These are phyloP conservation scores for Neurospora cerealis DNA, from an alignment of 495 filamentous ascomycete species.

Conservation along the genomic window DNA sequence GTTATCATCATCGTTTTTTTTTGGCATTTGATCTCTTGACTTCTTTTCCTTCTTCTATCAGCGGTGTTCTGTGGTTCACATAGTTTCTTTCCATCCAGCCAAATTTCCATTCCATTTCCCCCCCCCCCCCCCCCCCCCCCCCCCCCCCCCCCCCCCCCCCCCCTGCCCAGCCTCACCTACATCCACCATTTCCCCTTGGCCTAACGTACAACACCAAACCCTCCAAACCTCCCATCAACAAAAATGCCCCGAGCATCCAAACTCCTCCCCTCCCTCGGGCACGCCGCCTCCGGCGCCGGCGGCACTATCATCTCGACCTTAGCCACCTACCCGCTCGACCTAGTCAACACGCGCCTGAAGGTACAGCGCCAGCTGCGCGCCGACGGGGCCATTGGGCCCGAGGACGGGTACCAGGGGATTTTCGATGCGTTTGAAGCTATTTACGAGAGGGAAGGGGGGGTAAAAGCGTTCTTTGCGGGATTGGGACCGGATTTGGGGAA, in stretches of 20 bases:
- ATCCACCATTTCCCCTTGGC: neutral
- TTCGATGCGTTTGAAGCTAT: conserved; percentile 63
- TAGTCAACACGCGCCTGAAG: conserved; percentile 79
- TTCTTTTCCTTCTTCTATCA: neutral
- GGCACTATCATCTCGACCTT: conserved; percentile 76
- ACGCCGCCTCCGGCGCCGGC: conserved; percentile 70
- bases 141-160: no score
- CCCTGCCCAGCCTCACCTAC: no score
- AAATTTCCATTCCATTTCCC: neutral
- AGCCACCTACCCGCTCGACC: conserved; percentile 69
- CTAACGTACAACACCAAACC: neutral
- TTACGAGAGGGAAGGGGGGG: conserved; percentile 57
- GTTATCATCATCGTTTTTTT: neutral
- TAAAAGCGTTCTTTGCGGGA: conserved; percentile 66
- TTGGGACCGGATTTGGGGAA: conserved; percentile 62
- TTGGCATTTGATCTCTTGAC: neutral
- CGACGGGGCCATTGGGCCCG: conserved; percentile 20
- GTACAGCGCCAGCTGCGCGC: conserved; percentile 56
- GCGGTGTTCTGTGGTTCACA: neutral
- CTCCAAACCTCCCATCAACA: neutral
- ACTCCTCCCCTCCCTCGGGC: conserved; percentile 72
- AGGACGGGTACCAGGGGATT: conserved; percentile 47
- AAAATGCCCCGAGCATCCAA: conserved; percentile 19
- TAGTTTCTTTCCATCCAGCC: neutral
- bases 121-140: no score